Base-by-base conservation (phyloP, 2,329 filamentous ascomycete species). In the Fusarium fujikuroi region DNA sequence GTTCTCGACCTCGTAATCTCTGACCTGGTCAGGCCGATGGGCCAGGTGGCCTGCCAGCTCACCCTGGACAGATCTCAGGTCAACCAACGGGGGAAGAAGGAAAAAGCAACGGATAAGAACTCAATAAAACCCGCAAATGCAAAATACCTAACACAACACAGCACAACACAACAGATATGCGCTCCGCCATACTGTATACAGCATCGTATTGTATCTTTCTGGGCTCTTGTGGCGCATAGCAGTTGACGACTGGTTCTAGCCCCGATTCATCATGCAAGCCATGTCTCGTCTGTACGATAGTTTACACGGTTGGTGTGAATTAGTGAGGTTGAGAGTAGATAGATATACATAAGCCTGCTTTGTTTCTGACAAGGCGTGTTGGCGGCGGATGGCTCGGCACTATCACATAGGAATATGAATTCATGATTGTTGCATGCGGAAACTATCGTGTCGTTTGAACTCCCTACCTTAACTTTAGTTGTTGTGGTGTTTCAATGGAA, bases 11-110 rank as follows among this genome's bases (percentile, higher is more conserved):
- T 76, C 72, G 59, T 65, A 71, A 73, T 73, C 54, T 73, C 53
- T 69, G 46, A 25, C 47, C 42, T 58, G 49, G 65, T 53, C 60
- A 54, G 50, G 40, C 63, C 64, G 64, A 66, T 62, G 56, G 63
- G 63, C 43, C 44, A 63, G 57, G 53, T 60, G 36, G 34, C 42
- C 32, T 43, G 61, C 46, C 64, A 71, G 54, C 70, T 56, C 56
- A 73, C 67, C 66, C 72, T 53, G 61, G 66, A 67, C 65, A 72
- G 67, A 77, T 76, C 72, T 77, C 66, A 62, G 57, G 73, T 71
- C 66, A 60, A 73, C 72, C 63, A 64, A 74, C 72, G 65, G 62
- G 62, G 63, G 59, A 62, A 63, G 53, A 32, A 49, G 56, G 21
- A 58, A 60, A 66, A 37, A 56, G 60, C 36, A 39, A 69, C 16